Evolutionary conservation across 1,139 yeast genomes (phyloP).

Genomic region (Meyerozyma elateridarum): DNA sequence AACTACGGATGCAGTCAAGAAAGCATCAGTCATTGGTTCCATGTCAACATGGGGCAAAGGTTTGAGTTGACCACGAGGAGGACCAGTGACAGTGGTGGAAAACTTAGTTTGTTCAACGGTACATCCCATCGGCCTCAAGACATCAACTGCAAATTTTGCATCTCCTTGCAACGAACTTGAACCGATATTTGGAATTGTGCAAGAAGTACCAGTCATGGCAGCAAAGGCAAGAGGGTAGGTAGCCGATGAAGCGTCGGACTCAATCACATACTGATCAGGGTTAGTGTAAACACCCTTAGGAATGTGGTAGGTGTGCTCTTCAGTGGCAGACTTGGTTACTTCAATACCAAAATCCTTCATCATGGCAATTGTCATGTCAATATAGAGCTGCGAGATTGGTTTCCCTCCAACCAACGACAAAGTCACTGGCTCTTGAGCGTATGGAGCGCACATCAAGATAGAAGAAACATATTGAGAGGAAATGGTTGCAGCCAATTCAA

Average conservation of each 20-base stretch:
- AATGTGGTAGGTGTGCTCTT: conserved; percentile 80
- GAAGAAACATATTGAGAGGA: conserved; percentile 98
- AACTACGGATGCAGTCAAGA: conserved; percentile 91
- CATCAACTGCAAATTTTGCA: conserved; percentile 93
- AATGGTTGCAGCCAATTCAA: conserved; percentile 91
- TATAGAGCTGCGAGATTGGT: conserved; percentile 92
- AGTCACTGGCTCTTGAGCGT: conserved; percentile 84
- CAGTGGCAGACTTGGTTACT: conserved; percentile 68
- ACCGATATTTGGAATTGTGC: conserved; percentile 94
- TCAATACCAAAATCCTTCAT: conserved; percentile 84
- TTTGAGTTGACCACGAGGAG: conserved; percentile 60
- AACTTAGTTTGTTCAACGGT: conserved; percentile 73
- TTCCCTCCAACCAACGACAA: conserved; percentile 90
- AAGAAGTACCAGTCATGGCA: conserved; percentile 92
- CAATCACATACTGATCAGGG: conserved; percentile 82
- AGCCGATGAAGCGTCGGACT: conserved; percentile 98
- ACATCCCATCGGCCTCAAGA: conserved; percentile 94
- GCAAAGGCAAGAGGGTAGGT: conserved; percentile 97
- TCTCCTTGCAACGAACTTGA: conserved; percentile 92
- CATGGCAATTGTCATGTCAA: conserved; percentile 96
- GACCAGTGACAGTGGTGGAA: conserved; percentile 91
- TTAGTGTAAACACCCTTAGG: conserved; percentile 79
- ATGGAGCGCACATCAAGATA: conserved; percentile 95
- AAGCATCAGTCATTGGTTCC: conserved; percentile 99
- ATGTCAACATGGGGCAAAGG: conserved; percentile 80